Percentiles rank a stretch among this genome's conserved stretches.
These are phyloP conservation scores for Talaromyces atroroseus DNA, from an alignment of 2,329 filamentous ascomycete species.

Conservation along the genomic window DNA sequence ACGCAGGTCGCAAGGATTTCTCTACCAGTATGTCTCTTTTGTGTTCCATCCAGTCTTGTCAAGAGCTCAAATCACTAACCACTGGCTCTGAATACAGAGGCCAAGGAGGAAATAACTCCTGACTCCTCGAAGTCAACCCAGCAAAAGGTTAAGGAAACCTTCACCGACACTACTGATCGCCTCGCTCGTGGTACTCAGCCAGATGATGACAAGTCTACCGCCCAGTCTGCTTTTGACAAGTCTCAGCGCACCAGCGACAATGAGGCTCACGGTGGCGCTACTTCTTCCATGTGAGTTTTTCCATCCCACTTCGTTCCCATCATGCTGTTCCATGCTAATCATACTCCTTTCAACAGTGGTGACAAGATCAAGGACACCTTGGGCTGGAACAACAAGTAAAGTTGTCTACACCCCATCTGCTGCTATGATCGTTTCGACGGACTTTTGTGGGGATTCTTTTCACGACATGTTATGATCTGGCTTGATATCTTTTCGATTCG, in stretches of 20 bases:
- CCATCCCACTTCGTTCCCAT: not conserved
- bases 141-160: conserved; percentile 53
- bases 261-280: conserved; percentile 32
- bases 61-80: conserved; percentile 2
- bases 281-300: conserved; percentile 35
- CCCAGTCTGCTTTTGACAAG: conserved; percentile 50
- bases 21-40: conserved; percentile 40
- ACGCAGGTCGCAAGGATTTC: conserved; percentile 58
- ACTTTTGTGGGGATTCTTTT: not conserved
- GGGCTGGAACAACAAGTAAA: conserved; percentile 28
- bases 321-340: not conserved
- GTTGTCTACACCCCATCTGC: conserved; percentile 16
- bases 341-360: conserved; percentile 23
- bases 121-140: conserved; percentile 57
- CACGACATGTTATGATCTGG: conserved; percentile 7
- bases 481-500: conserved; percentile 1
- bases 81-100: conserved; percentile 38
- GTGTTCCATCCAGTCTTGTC: not conserved
- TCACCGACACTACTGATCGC: conserved; percentile 54
- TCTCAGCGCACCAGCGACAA: conserved; percentile 42
- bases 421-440: not conserved
- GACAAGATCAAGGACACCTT: conserved; percentile 43
- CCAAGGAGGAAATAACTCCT: conserved; percentile 53
- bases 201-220: conserved; percentile 51
- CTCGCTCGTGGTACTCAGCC: conserved; percentile 46